These are phyloP conservation scores for Castanea crenata DNA, from an alignment of 306 rosid genomes.

Conservation along the genomic window DNA sequence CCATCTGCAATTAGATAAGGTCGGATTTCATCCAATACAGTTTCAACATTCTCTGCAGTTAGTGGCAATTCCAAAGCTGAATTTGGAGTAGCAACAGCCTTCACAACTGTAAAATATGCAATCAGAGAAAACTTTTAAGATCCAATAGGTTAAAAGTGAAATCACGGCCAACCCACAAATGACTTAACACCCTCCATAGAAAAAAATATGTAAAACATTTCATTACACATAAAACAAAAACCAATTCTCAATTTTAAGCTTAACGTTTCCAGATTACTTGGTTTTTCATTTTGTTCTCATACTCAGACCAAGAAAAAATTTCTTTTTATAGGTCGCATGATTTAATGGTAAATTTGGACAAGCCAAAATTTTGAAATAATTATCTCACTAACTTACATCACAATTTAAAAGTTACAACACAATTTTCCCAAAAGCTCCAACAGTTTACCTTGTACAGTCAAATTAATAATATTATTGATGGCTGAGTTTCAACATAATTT, in stretches of 20 bases:
- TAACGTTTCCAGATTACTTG: not conserved
- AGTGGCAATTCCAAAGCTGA: conserved; percentile 78
- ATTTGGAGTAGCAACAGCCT: conserved; percentile 74
- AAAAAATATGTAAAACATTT: not conserved
- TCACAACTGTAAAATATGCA: conserved; percentile 44
- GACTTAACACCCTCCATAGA: not conserved
- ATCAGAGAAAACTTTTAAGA: conserved; percentile 6
- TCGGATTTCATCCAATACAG: conserved; percentile 73
- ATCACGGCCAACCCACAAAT: not conserved
- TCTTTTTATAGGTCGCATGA: not conserved
- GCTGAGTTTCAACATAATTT: no score
- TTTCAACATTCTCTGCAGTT: conserved; percentile 82
- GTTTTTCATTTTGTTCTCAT: not conserved
- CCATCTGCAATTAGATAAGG: conserved; percentile 89
- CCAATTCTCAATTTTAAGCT: not conserved
- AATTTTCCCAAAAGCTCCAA: not conserved
- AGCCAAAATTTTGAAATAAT: not conserved
- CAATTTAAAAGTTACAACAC: not conserved
- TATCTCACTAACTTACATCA: not conserved
- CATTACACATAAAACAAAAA: not conserved
- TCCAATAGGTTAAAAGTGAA: not conserved
- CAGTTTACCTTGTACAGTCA: no score
- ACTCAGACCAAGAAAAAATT: not conserved
- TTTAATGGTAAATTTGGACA: not conserved
- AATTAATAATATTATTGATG: no score